Conservation (phyloP, 257 asterid genomes). For the Solanum paucissectum region DNA sequence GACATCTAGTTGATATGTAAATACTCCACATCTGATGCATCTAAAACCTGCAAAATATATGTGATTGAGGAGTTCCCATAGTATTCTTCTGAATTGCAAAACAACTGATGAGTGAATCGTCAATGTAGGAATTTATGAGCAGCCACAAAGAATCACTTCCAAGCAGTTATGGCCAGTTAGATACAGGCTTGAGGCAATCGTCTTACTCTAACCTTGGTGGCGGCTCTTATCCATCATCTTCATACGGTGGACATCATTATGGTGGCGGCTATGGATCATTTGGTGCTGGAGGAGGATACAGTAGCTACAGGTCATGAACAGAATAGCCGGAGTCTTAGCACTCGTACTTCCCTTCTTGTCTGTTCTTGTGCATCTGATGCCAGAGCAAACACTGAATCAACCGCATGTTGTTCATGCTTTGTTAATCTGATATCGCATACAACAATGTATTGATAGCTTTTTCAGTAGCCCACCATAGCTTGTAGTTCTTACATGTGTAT, state of each 20-base stretch:
- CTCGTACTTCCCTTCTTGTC: neutral
- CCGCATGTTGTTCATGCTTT: neutral
- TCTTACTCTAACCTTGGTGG: conserved; percentile 47
- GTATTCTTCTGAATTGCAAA: neutral
- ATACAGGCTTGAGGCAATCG: conserved; percentile 27
- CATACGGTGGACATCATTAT: conserved; percentile 37
- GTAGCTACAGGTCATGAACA: conserved; percentile 41
- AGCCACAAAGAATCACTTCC: conserved; percentile 5
- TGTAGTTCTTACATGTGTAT: neutral
- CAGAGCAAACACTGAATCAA: neutral
- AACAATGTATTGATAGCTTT: neutral
- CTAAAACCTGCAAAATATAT: neutral
- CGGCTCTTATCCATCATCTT: conserved; percentile 37
- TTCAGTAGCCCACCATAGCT: neutral
- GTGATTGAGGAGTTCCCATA: neutral
- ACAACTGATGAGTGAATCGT: neutral
- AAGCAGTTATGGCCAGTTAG: conserved; percentile 10
- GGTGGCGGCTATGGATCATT: conserved; percentile 58
- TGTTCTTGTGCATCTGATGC: neutral
- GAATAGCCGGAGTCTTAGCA: neutral
- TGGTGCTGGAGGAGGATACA: conserved; percentile 50
- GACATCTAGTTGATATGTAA: neutral
- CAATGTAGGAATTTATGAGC: conserved; percentile 1
- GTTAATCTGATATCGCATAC: neutral
- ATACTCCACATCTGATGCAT: neutral